phyloP scores from a whole-genome alignment of 306 rosid genomes.

The peach (Prunus persica) region Prunus_persica_NCBIv2 NC_034009.1:26622501-26623000 shows the following conservation, averaged over 20 bases:
- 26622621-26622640: not conserved
- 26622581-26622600: not conserved
- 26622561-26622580: not conserved
- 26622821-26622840: slow-evolving; percentile 10
- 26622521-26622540: not conserved
- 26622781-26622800: not conserved
- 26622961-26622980: slow-evolving; percentile 38
- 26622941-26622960: slow-evolving; percentile 41
- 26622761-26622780: slow-evolving; percentile 17
- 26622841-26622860: slow-evolving; percentile 16
- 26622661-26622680: not conserved
- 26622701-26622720: not conserved
- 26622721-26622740: not conserved
- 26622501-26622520: not conserved
- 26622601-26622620: not conserved
- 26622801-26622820: slow-evolving; percentile 19
- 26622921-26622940: slow-evolving; percentile 18
- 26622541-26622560: not conserved
- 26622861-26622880: slow-evolving; percentile 9
- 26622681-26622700: not conserved
- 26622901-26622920: slow-evolving; percentile 37
- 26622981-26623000: slow-evolving; percentile 38
- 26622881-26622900: slow-evolving; percentile 25
- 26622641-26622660: not conserved
- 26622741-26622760: slow-evolving; percentile 22